Conservation (phyloP, 495 filamentous ascomycete genomes). For the Tetracladium marchalianum region DNA sequence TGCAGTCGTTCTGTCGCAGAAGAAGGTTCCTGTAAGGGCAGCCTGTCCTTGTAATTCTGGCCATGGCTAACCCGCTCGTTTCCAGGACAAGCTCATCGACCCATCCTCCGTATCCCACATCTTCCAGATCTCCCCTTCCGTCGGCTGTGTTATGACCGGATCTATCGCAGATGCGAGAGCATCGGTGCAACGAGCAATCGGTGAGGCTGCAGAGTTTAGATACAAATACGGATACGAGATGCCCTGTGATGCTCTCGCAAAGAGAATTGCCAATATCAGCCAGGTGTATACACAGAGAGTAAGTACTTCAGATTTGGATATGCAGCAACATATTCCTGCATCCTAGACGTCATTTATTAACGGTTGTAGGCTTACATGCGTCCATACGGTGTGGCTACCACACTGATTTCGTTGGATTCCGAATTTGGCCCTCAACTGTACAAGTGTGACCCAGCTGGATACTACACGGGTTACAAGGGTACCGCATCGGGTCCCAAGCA, state of each 20-base stretch:
- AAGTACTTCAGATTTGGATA: constrained; percentile 15
- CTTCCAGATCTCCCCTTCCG: constrained; percentile 90
- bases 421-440: constrained; percentile 94
- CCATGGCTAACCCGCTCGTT: constrained; percentile 18
- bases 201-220: constrained; percentile 92
- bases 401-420: constrained; percentile 84
- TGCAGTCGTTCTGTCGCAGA: constrained; percentile 94
- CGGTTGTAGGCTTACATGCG: constrained; percentile 84
- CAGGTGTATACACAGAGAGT: constrained; percentile 96
- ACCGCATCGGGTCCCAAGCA: constrained; percentile 95
- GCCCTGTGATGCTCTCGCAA: constrained; percentile 93
- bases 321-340: constrained; percentile 9
- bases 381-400: constrained; percentile 88
- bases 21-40: constrained; percentile 90
- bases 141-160: constrained; percentile 97
- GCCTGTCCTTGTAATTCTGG: constrained; percentile 17
- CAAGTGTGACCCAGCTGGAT: constrained; percentile 97
- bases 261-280: constrained; percentile 95
- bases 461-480: constrained; percentile 96
- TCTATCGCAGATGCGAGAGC: constrained; percentile 96
- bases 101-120: constrained; percentile 94
- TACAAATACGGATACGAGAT: constrained; percentile 99
- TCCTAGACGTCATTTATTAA: constrained; percentile 4
- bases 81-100: constrained; percentile 96
- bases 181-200: constrained; percentile 80